A percentile compares a stretch with the other conserved stretches of the same genome.
Conservation (phyloP, 2,329 filamentous ascomycete species). For the Sporothrix globosa region DNA sequence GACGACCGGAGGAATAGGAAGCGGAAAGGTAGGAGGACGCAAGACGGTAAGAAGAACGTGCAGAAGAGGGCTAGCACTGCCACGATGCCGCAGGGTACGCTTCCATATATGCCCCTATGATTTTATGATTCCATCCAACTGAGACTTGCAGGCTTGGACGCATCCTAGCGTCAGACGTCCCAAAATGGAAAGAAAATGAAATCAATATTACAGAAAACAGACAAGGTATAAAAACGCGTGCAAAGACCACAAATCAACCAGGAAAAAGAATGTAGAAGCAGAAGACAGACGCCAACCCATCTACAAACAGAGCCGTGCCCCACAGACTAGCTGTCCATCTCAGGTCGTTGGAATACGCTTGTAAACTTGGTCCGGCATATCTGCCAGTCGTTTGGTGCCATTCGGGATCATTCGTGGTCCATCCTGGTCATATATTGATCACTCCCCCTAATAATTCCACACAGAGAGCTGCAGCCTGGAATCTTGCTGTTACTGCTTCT, state of each 20-base stretch:
- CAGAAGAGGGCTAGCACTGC: constrained; percentile 24
- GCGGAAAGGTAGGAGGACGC: not conserved
- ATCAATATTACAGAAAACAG: constrained; percentile 10
- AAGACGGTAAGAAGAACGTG: not conserved
- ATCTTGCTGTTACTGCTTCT: not conserved
- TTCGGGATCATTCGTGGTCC: not conserved
- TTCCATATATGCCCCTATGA: constrained; percentile 28
- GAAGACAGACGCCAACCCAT: not conserved
- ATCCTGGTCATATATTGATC: not conserved
- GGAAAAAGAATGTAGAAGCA: not conserved
- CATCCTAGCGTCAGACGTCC: not conserved
- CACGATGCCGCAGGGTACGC: constrained; percentile 14
- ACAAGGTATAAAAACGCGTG: not conserved
- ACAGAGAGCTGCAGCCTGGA: constrained; percentile 17
- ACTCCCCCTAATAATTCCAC: constrained; percentile 18
- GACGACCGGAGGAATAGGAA: not conserved
- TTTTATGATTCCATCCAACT: constrained; percentile 25
- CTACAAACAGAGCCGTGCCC: not conserved
- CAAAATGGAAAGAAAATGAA: constrained; percentile 11
- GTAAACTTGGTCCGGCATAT: not conserved
- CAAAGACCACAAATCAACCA: not conserved
- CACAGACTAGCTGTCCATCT: not conserved
- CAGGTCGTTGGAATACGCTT: not conserved
- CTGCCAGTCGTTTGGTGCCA: constrained; percentile 1
- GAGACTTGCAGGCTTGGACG: not conserved